phyloP scores from a whole-genome alignment of 805 yeast species.

The Candida coquimbonensis region DNA sequence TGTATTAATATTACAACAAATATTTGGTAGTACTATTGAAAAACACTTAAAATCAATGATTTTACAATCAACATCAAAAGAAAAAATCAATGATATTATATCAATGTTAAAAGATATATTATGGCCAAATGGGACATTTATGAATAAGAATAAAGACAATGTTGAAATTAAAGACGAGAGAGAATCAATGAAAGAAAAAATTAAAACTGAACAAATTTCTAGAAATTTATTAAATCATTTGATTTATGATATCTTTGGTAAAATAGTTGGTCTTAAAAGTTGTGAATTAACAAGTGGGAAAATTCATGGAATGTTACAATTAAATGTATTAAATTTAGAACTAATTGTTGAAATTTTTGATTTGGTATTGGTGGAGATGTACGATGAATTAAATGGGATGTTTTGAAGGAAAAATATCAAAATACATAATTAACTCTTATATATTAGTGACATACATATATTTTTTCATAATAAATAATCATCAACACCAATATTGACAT shows the following conservation, averaged over 20 bases:
- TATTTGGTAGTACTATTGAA: slow-evolving; percentile 84
- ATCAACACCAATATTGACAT: too few species aligned
- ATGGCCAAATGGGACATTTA: slow-evolving; percentile 51
- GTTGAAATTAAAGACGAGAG: slow-evolving; percentile 31
- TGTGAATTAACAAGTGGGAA: slow-evolving; percentile 56
- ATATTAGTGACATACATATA: too few species aligned
- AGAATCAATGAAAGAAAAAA: slow-evolving; percentile 45
- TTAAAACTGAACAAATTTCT: slow-evolving; percentile 52
- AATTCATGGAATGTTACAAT: slow-evolving; percentile 64
- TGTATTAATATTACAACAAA: slow-evolving; percentile 72
- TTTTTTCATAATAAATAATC: too few species aligned
- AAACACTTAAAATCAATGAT: slow-evolving; percentile 37
- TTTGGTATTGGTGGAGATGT: slow-evolving; percentile 37
- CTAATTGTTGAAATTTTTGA: slow-evolving; percentile 56
- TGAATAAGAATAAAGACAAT: slow-evolving; percentile 10
- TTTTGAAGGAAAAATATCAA: not conserved
- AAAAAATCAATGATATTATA: slow-evolving; percentile 37
- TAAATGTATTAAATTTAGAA: slow-evolving; percentile 61
- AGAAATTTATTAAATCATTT: slow-evolving; percentile 46
- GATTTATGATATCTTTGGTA: slow-evolving; percentile 58
- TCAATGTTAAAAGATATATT: slow-evolving; percentile 23
- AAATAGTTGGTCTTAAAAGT: slow-evolving; percentile 63
- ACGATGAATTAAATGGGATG: slow-evolving; percentile 14
- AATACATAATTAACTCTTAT: too few species aligned
- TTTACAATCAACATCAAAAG: slow-evolving; percentile 35